Base-by-base conservation (phyloP, 331 rosid species). In the Acacia pycnantha region DNA sequence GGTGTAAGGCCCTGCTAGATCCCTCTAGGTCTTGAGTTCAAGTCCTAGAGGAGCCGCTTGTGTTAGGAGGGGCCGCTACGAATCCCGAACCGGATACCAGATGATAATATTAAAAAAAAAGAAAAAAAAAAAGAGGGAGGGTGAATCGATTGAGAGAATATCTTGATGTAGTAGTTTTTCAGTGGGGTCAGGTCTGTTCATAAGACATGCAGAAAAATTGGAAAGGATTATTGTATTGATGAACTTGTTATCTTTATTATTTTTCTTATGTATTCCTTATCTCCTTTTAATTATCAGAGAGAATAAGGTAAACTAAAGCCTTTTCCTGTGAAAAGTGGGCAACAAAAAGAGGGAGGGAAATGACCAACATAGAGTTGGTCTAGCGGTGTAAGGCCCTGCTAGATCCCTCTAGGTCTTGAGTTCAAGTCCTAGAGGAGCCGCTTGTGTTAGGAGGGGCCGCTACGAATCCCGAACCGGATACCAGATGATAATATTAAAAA, bases 51-150 rank as follows among this genome's bases (percentile, higher is more conserved):
- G 7, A 35, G 40, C 40, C 7, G 7, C 7, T 35, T 35, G 40
- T 35, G 40, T 35, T 35, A 1, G 40, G 7, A 35, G 40, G 40
- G 40, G 7, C 6, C 0, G 40, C 1, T 1, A 35, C 7, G 1
- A 35, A 35, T 0, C 40, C 7, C 7, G 40, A 35, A 35, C 7
- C 40, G 7, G 7, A 5, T 35, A 35, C 5, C 0, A 5, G 40
- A 35, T 5, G 40, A 35, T 35, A 35, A 35, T 35, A 35, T 35
- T 5, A 35, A 35, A 35, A 35, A 5, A 5, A 50, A 14, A 46
- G n/a, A 64, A 26, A 29, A 79, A 71, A 46, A 29, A 2, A 33
- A n/a, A n/a, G n/a, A n/a, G 78, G 65, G 73, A 72, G 73, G 58
- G 75, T 11, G n/a, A 44, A 43, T 22, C 0, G 6, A 43, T 75